Conservation (phyloP, 225 moss, liverwort and hornwort species). For the Rhytidiadelphus loreus region DNA sequence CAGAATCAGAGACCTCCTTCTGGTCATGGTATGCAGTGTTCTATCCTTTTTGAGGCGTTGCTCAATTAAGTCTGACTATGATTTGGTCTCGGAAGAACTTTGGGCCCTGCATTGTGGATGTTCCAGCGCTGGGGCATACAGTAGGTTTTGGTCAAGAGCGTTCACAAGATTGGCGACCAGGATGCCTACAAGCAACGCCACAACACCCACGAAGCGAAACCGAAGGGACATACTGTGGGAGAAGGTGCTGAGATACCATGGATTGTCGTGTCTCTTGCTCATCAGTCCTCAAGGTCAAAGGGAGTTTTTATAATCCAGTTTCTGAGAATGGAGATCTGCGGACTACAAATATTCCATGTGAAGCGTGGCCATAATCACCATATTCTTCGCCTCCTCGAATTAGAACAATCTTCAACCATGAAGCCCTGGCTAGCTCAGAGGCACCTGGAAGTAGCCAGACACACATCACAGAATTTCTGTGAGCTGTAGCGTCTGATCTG, state of each 20-base stretch:
- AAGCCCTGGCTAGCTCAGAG: not conserved
- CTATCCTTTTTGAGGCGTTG: not conserved
- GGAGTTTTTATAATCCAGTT: not conserved
- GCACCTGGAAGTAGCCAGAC: not conserved
- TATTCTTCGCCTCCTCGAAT: not conserved
- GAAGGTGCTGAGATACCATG: not conserved
- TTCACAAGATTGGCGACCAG: constrained; percentile 8
- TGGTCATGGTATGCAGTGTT: not conserved
- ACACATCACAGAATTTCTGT: not conserved
- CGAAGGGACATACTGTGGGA: constrained; percentile 6
- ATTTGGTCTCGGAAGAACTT: not conserved
- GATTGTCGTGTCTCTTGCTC: not conserved
- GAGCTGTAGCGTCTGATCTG: not conserved
- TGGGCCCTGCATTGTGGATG: not conserved
- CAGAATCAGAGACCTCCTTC: not conserved
- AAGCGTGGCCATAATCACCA: not conserved
- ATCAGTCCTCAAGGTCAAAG: not conserved
- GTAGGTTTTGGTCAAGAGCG: constrained; percentile 11
- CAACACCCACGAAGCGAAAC: not conserved
- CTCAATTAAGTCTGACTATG: not conserved
- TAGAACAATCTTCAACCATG: not conserved
- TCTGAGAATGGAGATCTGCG: not conserved
- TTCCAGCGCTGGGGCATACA: not conserved
- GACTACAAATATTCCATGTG: not conserved
- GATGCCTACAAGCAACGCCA: constrained; percentile 11